Evolutionary conservation across 768 basidiomycete species (phyloP).

Genomic region (Tricholoma sp.): DNA sequence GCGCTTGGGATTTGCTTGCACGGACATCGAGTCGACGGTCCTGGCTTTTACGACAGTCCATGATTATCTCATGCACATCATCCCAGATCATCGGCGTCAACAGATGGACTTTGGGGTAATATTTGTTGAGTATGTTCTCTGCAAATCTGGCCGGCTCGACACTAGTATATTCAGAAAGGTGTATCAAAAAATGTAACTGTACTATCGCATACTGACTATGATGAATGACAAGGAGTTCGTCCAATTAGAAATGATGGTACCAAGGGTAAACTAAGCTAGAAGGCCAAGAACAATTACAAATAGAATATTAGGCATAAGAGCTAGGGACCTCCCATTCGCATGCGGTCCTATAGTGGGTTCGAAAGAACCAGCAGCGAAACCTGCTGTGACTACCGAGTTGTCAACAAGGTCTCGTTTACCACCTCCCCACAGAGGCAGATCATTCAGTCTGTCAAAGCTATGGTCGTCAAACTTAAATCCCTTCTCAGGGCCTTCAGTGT

Average conservation of each 20-base stretch:
- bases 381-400: neutral
- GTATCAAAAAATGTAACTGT: neutral
- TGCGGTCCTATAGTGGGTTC: neutral
- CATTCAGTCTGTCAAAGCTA: neutral
- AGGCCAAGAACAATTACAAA: neutral
- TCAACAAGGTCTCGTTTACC: neutral
- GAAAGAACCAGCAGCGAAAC: neutral
- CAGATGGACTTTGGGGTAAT: neutral
- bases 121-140: neutral
- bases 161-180: neutral
- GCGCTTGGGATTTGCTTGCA: neutral
- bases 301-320: neutral
- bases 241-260: too few species aligned
- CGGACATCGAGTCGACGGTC: neutral
- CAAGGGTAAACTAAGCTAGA: neutral
- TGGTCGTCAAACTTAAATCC: neutral
- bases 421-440: neutral
- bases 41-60: neutral
- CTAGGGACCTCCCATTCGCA: neutral
- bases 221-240: neutral
- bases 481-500: too few species aligned
- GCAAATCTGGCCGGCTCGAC: neutral
- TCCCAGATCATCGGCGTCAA: neutral
- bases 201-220: neutral
- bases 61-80: neutral